Percentiles rank a stretch among this genome's conserved stretches.
These are phyloP conservation scores for Chiua sp. DNA, from an alignment of 1,284 basidiomycete genomes.

Conservation along the genomic window DNA sequence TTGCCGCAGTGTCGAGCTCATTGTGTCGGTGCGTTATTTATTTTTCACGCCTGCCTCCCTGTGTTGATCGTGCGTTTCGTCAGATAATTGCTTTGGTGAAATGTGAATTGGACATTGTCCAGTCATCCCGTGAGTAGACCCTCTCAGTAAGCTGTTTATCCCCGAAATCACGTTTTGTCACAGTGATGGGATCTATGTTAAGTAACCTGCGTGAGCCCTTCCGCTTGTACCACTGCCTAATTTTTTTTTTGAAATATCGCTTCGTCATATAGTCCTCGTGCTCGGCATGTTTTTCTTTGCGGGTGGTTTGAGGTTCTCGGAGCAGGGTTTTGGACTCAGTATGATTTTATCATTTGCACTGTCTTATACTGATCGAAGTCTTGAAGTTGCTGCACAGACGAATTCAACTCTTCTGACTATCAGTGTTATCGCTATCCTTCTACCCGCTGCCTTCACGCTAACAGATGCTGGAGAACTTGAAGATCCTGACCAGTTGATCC, in stretches of 20 bases:
- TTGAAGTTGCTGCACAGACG: slow-evolving; percentile 75
- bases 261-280: slow-evolving; percentile 58
- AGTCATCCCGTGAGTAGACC: slow-evolving; percentile 70
- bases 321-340: slow-evolving; percentile 79
- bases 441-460: slow-evolving; percentile 74
- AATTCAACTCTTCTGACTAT: slow-evolving; percentile 83
- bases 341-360: no score
- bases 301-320: slow-evolving; percentile 76
- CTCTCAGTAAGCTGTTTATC: no score
- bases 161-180: no score
- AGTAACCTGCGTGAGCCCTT: slow-evolving; percentile 71
- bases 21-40: slow-evolving; percentile 78
- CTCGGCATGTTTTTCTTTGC: slow-evolving; percentile 84
- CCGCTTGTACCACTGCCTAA: no score
- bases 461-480: slow-evolving; percentile 17
- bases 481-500: slow-evolving; percentile 55
- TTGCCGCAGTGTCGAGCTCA: slow-evolving; percentile 70
- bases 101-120: slow-evolving; percentile 84
- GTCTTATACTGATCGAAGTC: slow-evolving; percentile 7
- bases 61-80: slow-evolving; percentile 18
- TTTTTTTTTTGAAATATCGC: background rate
- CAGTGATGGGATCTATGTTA: slow-evolving; percentile 83
- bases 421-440: slow-evolving; percentile 79
- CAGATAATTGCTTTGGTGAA: slow-evolving; percentile 84
- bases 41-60: no score